Conservation (phyloP, 768 basidiomycete genomes). For the Royoungia palumana region DNA sequence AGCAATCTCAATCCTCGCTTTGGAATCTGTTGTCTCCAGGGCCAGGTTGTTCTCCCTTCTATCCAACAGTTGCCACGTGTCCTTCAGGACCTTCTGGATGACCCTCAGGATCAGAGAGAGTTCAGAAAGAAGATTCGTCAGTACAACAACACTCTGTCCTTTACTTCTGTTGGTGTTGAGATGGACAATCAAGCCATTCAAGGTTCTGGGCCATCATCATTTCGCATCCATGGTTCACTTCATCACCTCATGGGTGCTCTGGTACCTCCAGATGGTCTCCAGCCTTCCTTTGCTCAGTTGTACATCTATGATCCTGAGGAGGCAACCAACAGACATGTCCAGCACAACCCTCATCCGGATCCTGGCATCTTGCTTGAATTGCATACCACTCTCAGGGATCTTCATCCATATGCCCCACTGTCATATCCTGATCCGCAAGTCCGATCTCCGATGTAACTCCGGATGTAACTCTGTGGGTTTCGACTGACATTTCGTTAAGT, state of each 20-base stretch:
- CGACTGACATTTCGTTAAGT: too few relatives aligned
- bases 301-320: conserved; percentile 39
- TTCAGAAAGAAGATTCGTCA: too few relatives aligned
- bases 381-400: conserved; percentile 18
- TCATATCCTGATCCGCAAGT: too few relatives aligned
- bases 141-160: too few relatives aligned
- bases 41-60: conserved; percentile 20
- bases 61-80: conserved; percentile 17
- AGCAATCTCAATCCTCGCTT: conserved; percentile 4
- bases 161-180: too few relatives aligned
- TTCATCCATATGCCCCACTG: too few relatives aligned
- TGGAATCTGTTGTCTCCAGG: conserved; percentile 28
- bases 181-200: too few relatives aligned
- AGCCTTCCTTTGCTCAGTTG: conserved; percentile 40
- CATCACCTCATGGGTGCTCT: background rate
- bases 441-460: too few relatives aligned
- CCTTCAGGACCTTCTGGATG: conserved; percentile 9
- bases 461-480: too few relatives aligned
- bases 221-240: background rate
- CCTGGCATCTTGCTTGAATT: conserved; percentile 20
- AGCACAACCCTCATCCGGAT: conserved; percentile 21
- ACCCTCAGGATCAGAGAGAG: conserved; percentile 14
- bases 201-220: too few relatives aligned
- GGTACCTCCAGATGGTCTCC: conserved; percentile 10
- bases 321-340: conserved; percentile 29